A percentile compares a stretch with the other conserved stretches of the same genome.
Conservation (phyloP, 2,329 filamentous ascomycete species). For the Rhinocladiella mackenziei region DNA sequence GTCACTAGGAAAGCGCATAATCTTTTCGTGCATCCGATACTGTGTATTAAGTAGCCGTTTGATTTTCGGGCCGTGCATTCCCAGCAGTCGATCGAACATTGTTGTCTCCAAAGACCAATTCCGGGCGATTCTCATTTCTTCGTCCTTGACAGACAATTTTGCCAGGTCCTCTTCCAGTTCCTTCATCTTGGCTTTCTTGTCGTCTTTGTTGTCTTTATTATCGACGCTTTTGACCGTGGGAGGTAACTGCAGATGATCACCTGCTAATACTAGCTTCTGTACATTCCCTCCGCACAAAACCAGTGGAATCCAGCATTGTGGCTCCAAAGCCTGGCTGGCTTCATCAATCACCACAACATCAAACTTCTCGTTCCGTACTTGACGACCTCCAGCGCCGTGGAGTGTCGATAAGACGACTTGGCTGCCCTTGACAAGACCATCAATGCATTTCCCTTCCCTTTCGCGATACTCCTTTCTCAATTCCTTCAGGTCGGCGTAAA, state of each 20-base stretch:
- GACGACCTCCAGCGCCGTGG: slow-evolving; percentile 68
- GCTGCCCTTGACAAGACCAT: slow-evolving; percentile 68
- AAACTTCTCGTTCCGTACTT: slow-evolving; percentile 72
- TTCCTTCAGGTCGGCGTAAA: slow-evolving; percentile 81
- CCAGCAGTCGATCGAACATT: slow-evolving; percentile 82
- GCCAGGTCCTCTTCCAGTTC: slow-evolving; percentile 38
- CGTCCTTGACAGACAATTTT: slow-evolving; percentile 34
- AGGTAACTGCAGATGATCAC: slow-evolving; percentile 89
- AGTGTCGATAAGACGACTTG: slow-evolving; percentile 89
- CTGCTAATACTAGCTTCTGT: slow-evolving; percentile 81
- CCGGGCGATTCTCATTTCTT: slow-evolving; percentile 37
- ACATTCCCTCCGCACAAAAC: slow-evolving; percentile 51
- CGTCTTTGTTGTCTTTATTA: slow-evolving; percentile 34
- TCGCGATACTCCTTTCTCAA: slow-evolving; percentile 84
- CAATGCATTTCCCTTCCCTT: slow-evolving; percentile 76
- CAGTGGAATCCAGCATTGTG: slow-evolving; percentile 93
- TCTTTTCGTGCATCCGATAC: slow-evolving; percentile 95
- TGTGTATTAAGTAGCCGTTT: slow-evolving; percentile 96
- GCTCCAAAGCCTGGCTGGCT: slow-evolving; percentile 90
- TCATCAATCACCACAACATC: slow-evolving; percentile 96
- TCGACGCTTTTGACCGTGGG: slow-evolving; percentile 76
- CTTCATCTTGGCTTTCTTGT: slow-evolving; percentile 41
- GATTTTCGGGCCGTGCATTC: slow-evolving; percentile 73
- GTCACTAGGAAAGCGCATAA: slow-evolving; percentile 90
- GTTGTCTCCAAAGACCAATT: slow-evolving; percentile 75